A percentile compares a stretch with the other conserved stretches of the same genome.
Evolutionary conservation across 192 early-diverging fungal genomes (phyloP).

Genomic region (Mortierella hygrophila): DNA sequence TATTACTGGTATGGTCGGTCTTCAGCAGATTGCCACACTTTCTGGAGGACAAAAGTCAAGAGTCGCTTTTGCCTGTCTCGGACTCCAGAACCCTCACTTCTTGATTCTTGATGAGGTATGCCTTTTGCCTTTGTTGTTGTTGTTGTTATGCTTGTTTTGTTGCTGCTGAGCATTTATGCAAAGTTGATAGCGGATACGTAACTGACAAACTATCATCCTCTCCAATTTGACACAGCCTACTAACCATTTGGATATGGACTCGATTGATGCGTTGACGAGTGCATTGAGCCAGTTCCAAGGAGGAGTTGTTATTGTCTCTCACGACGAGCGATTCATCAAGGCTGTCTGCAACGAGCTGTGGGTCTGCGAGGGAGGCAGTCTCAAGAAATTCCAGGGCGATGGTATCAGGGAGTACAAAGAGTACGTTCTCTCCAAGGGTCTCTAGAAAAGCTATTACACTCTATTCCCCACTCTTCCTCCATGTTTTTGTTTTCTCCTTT

Average conservation of each 20-base stretch:
- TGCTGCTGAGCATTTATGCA: conserved; percentile 69
- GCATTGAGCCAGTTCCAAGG: conserved; percentile 92
- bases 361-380: conserved; percentile 90
- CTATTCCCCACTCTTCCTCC: neutral
- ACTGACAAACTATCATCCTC: conserved; percentile 30
- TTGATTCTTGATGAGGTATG: conserved; percentile 94
- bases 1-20: conserved; percentile 94
- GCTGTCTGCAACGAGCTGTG: conserved; percentile 90
- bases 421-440: conserved; percentile 56
- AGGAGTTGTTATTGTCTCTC: conserved; percentile 95
- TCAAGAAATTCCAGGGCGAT: conserved; percentile 88
- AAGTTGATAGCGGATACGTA: neutral
- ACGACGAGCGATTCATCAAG: conserved; percentile 97
- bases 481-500: neutral
- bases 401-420: conserved; percentile 88
- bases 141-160: conserved; percentile 56
- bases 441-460: conserved; percentile 13
- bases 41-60: conserved; percentile 98
- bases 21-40: conserved; percentile 95
- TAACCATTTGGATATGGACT: conserved; percentile 91
- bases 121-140: conserved; percentile 41
- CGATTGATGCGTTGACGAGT: conserved; percentile 93
- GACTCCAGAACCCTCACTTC: conserved; percentile 91
- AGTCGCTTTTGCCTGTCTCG: conserved; percentile 97
- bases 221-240: conserved; percentile 76